Percentiles rank a stretch among this genome's conserved stretches.
Evolutionary conservation across 495 filamentous ascomycete genomes (phyloP).

Genomic region (Penicillium turbatum): DNA sequence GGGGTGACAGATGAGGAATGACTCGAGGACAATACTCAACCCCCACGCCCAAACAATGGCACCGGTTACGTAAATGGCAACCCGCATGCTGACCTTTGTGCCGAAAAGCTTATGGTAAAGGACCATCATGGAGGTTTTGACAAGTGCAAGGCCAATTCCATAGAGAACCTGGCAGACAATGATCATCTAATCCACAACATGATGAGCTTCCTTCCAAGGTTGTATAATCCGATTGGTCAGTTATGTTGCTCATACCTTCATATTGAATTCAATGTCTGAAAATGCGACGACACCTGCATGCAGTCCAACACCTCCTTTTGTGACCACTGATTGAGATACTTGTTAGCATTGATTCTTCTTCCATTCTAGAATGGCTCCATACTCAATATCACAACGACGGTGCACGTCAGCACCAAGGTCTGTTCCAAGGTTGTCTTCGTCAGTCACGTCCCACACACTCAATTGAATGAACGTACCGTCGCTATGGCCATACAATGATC

Average conservation of each 20-base stretch:
- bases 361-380: not conserved
- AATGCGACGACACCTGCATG: not conserved
- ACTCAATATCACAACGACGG: constrained; percentile 9
- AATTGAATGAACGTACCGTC: not conserved
- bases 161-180: constrained; percentile 11
- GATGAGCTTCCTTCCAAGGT: not conserved
- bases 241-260: constrained; percentile 1
- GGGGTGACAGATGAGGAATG: constrained; percentile 36
- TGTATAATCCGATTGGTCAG: too few relatives aligned
- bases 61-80: constrained; percentile 1
- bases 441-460: not conserved
- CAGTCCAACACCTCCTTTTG: constrained; percentile 7
- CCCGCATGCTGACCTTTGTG: constrained; percentile 11
- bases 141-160: constrained; percentile 9
- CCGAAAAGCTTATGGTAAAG: constrained; percentile 18
- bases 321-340: not conserved
- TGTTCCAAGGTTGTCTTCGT: not conserved
- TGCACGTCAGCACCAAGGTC: constrained; percentile 2
- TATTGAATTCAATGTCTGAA: not conserved
- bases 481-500: constrained; percentile 3
- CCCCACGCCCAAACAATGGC: constrained; percentile 14
- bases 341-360: not conserved
- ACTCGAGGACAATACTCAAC: constrained; percentile 10
- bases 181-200: constrained; percentile 1
- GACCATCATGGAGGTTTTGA: constrained; percentile 18